phyloP scores from a whole-genome alignment of 2,329 filamentous ascomycete species.

The Phialophora verrucosa region DNA sequence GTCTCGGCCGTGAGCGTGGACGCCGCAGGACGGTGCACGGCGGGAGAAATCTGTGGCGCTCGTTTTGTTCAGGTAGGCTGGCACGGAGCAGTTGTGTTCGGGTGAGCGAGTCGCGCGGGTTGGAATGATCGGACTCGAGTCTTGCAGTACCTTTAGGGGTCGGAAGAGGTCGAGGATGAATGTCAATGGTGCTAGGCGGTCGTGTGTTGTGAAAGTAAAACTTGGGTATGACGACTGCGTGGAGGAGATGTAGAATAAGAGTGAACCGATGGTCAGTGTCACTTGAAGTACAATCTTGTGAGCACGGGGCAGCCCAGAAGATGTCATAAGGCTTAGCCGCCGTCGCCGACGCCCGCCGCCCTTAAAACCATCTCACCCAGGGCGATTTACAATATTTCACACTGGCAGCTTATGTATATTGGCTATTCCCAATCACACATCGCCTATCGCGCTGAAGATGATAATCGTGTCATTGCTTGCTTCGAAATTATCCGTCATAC shows the following conservation, averaged over 20 bases:
- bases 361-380: neutral
- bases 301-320: neutral
- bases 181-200: neutral
- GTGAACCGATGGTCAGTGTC: neutral
- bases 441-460: neutral
- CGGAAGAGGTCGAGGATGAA: neutral
- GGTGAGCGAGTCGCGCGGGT: neutral
- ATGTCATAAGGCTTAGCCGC: neutral
- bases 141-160: neutral
- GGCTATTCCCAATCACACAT: neutral
- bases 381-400: neutral
- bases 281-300: neutral
- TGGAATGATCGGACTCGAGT: neutral
- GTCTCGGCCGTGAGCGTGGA: neutral
- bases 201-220: neutral
- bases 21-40: neutral
- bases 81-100: neutral
- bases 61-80: neutral
- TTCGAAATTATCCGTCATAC: constrained; percentile 17
- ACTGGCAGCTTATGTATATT: neutral
- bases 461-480: constrained; percentile 10
- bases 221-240: neutral
- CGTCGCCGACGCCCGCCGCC: no score
- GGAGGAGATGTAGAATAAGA: neutral
- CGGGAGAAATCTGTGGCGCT: neutral